These are phyloP conservation scores for Dothideomycetes sp. DNA, from an alignment of 2,329 filamentous ascomycete genomes.

Conservation along the genomic window DNA sequence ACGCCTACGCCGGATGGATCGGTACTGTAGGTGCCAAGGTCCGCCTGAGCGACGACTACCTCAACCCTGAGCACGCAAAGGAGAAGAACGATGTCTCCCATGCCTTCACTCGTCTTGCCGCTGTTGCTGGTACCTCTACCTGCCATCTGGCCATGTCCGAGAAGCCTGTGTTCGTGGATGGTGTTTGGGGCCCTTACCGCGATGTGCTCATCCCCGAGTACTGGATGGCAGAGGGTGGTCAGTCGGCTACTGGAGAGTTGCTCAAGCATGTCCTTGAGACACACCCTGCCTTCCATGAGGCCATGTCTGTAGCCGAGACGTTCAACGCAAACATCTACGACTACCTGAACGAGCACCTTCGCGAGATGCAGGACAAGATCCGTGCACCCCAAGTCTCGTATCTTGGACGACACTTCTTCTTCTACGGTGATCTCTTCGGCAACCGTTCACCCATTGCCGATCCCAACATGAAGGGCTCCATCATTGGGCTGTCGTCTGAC, in stretches of 20 bases:
- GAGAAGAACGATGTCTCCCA: slow-evolving; percentile 78
- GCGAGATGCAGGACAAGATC: slow-evolving; percentile 58
- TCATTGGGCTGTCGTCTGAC: slow-evolving; percentile 79
- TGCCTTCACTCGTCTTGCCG: slow-evolving; percentile 84
- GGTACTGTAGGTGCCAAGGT: slow-evolving; percentile 97
- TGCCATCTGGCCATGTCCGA: slow-evolving; percentile 95
- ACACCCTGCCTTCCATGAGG: slow-evolving; percentile 79
- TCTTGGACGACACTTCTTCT: slow-evolving; percentile 89
- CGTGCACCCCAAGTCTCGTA: slow-evolving; percentile 71
- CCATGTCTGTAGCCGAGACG: slow-evolving; percentile 65
- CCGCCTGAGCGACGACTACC: slow-evolving; percentile 55
- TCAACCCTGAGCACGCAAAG: slow-evolving; percentile 50
- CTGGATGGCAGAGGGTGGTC: slow-evolving; percentile 96
- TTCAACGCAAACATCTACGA: slow-evolving; percentile 88
- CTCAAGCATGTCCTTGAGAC: slow-evolving; percentile 92
- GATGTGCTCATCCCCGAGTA: slow-evolving; percentile 85
- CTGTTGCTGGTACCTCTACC: slow-evolving; percentile 92
- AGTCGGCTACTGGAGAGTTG: slow-evolving; percentile 90
- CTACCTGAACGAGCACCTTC: slow-evolving; percentile 80
- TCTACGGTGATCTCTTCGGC: slow-evolving; percentile 95
- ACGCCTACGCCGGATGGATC: slow-evolving; percentile 97
- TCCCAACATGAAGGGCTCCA: slow-evolving; percentile 79
- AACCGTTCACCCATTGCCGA: slow-evolving; percentile 93
- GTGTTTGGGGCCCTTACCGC: slow-evolving; percentile 94
- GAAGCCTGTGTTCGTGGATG: slow-evolving; percentile 83